Evolutionary conservation across 1,139 yeast species (phyloP), one percentile per base, ranked within the genome.

Genomic region (Taphrina deformans): DNA sequence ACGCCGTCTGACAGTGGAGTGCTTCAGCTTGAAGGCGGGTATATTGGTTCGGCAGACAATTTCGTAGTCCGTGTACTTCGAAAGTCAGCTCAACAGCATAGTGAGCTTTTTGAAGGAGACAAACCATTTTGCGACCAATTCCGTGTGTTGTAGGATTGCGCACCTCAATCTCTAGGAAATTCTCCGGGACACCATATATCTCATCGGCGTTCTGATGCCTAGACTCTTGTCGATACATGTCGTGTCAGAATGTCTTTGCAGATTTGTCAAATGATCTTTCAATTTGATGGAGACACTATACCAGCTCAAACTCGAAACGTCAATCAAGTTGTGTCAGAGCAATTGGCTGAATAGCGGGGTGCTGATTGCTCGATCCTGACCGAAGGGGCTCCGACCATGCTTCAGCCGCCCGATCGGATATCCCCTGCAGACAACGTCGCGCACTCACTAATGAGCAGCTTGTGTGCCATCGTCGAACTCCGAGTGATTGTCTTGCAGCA

Each of bases 121-220:
- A 14, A 14, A 53, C 58, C 58, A 59, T 59, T 21, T 85, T 83
- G 53, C 84, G 76, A 2, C 89, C 89, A 67, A 74, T 76, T 51
- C 89, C 89, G 72, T 88, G 96, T 0, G 97, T 91, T 69, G 85
- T 84, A 6, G 96, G 96, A 74, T 86, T 86, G 60, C 83, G 78
- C 65, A 85, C 96, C 75, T 92, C 98, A 46, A 95, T 86, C 76
- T 93, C 99, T 55, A 93, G 80, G 73, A 91, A 90, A 76, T 91
- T 90, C 75, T 93, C 99, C 0, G 98, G 98, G 71, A 89, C 96
- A 0, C 96, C 96, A 72, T 93, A 93, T 55, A 89, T 82, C 72
- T 90, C 96, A 70, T 84, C 89, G 75, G 86, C 86, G 9, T 90
- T 82, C 74, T 88, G 96, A 69, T 80, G 82, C 23, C 65, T 24